These are phyloP conservation scores for Sporothrix luriei DNA, from an alignment of 2,329 filamentous ascomycete genomes.

Conservation along the genomic window DNA sequence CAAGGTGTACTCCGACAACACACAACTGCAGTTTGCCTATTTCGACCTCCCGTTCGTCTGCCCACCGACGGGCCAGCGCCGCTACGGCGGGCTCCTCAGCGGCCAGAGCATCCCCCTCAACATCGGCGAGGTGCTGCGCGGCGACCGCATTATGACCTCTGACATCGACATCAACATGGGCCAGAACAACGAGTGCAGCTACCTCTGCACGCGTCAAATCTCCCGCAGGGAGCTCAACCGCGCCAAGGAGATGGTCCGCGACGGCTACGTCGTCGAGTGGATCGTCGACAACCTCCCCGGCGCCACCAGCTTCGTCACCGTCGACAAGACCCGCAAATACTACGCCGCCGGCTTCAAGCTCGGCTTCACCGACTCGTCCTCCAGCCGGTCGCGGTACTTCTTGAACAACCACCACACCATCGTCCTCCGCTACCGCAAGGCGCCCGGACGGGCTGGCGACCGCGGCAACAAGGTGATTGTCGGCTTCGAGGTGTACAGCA, in stretches of 20 bases:
- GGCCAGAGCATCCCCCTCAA: constrained; percentile 80
- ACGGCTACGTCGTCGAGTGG: constrained; percentile 89
- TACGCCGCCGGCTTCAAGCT: constrained; percentile 90
- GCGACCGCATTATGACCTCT: constrained; percentile 81
- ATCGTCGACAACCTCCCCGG: constrained; percentile 90
- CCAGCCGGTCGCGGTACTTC: constrained; percentile 65
- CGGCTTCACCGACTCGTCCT: constrained; percentile 70
- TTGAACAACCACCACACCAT: constrained; percentile 89
- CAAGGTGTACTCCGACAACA: constrained; percentile 88
- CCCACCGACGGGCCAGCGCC: constrained; percentile 69
- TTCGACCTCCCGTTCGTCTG: constrained; percentile 87
- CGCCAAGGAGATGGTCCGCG: constrained; percentile 70
- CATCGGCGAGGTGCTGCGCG: constrained; percentile 81
- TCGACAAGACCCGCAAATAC: constrained; percentile 82
- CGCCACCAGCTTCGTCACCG: constrained; percentile 83
- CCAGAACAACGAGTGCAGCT: constrained; percentile 70
- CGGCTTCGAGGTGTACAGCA: constrained; percentile 87
- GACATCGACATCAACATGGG: constrained; percentile 81
- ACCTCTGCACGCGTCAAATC: constrained; percentile 71
- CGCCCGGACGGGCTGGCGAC: constrained; percentile 68
- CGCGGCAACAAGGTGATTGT: constrained; percentile 78
- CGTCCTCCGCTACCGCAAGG: constrained; percentile 75
- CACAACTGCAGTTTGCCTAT: constrained; percentile 89
- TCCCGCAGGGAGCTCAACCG: constrained; percentile 65
- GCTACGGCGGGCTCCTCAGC: constrained; percentile 68